These are phyloP conservation scores for Grosmannia clavigera DNA, from an alignment of 2,329 filamentous ascomycete genomes.

Conservation along the genomic window DNA sequence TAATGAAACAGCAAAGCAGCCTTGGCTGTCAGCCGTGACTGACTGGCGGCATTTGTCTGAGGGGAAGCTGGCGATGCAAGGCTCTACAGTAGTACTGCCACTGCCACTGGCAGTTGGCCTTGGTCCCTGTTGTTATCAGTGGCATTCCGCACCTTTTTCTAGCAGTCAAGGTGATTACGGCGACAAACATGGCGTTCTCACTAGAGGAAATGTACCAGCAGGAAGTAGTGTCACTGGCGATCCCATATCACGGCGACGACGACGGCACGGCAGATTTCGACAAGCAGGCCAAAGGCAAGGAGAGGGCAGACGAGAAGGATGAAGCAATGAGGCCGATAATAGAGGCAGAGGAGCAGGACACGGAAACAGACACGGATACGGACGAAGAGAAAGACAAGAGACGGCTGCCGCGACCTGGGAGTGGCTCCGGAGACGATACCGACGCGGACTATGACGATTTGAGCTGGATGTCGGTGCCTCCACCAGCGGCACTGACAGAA, in stretches of 20 bases:
- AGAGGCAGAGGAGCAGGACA: neutral
- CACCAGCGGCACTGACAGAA: conserved; percentile 29
- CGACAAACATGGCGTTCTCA: neutral
- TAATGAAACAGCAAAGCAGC: neutral
- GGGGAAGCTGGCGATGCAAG: neutral
- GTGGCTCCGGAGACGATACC: conserved; percentile 14
- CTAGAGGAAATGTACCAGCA: neutral
- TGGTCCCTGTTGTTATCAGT: neutral
- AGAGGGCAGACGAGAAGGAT: neutral
- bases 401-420: conserved; percentile 12
- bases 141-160: neutral
- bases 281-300: neutral
- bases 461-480: conserved; percentile 32
- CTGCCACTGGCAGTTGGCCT: neutral
- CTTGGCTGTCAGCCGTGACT: neutral
- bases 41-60: neutral
- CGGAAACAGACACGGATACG: neutral
- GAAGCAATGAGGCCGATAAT: neutral
- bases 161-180: no score
- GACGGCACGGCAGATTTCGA: neutral
- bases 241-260: neutral
- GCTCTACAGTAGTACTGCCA: neutral
- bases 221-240: neutral
- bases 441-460: neutral
- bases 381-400: conserved; percentile 13